phyloP scores from a whole-genome alignment of 2,329 filamentous ascomycete species.

The Penicillium sp. region DNA sequence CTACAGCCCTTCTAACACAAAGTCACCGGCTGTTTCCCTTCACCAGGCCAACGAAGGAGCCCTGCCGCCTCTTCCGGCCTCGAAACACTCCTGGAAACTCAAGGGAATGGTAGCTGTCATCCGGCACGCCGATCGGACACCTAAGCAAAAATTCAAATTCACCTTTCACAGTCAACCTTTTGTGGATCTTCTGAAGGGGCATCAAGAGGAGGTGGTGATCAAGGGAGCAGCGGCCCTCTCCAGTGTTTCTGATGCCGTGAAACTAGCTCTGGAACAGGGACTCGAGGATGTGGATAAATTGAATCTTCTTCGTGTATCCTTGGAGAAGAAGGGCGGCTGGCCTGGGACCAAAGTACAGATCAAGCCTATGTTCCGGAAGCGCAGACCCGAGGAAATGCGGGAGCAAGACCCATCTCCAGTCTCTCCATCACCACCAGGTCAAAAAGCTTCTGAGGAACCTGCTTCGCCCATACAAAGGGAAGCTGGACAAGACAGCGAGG shows the following conservation, averaged over 20 bases:
- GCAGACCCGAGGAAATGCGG: conserved; percentile 64
- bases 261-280: conserved; percentile 73
- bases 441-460: conserved; percentile 21
- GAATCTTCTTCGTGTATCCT: conserved; percentile 77
- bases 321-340: conserved; percentile 91
- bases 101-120: conserved; percentile 98
- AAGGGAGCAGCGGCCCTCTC: conserved; percentile 87
- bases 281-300: conserved; percentile 86
- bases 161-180: conserved; percentile 97
- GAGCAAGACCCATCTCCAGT: conserved; percentile 26
- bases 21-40: conserved; percentile 27
- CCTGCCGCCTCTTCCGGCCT: conserved; percentile 61
- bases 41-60: conserved; percentile 27
- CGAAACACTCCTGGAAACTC: conserved; percentile 94
- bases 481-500: conserved; percentile 27
- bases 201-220: conserved; percentile 92
- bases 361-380: conserved; percentile 97
- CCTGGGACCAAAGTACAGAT: conserved; percentile 98
- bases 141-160: conserved; percentile 99
- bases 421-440: conserved; percentile 10
- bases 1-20: conserved; percentile 26
- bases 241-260: conserved; percentile 87
- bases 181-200: conserved; percentile 88
- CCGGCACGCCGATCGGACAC: conserved; percentile 92
- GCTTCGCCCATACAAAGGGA: conserved; percentile 23